phyloP scores from a whole-genome alignment of 2,329 filamentous ascomycete species.

The Fusarium sp. region DNA sequence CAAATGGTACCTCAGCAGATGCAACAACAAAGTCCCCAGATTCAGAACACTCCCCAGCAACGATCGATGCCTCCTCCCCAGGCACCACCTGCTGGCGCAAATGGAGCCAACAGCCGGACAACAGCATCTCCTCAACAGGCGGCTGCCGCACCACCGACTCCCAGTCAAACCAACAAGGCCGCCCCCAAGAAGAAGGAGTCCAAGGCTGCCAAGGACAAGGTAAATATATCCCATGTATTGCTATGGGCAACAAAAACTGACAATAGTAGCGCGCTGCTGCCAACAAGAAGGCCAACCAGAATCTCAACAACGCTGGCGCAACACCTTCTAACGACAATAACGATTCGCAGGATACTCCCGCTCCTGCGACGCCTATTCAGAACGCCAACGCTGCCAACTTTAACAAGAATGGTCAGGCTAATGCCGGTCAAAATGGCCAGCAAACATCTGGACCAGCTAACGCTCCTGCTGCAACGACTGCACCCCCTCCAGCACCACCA shows the following conservation, averaged over 20 bases:
- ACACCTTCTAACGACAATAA: slow-evolving; percentile 68
- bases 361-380: slow-evolving; percentile 72
- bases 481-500: slow-evolving; percentile 43
- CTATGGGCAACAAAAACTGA: slow-evolving; percentile 24
- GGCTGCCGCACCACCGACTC: slow-evolving; percentile 78
- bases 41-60: slow-evolving; percentile 78
- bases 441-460: slow-evolving; percentile 44
- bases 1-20: slow-evolving; percentile 55
- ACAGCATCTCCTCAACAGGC: slow-evolving; percentile 72
- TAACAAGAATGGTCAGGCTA: slow-evolving; percentile 49
- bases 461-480: slow-evolving; percentile 49
- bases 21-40: slow-evolving; percentile 56
- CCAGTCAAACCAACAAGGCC: slow-evolving; percentile 77
- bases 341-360: slow-evolving; percentile 67
- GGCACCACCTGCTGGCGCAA: slow-evolving; percentile 61
- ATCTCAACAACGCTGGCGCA: slow-evolving; percentile 59
- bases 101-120: slow-evolving; percentile 64
- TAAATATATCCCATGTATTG: slow-evolving; percentile 54
- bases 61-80: slow-evolving; percentile 75
- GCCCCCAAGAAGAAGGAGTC: slow-evolving; percentile 81
- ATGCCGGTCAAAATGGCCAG: slow-evolving; percentile 49
- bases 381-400: slow-evolving; percentile 55
- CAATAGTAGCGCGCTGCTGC: slow-evolving; percentile 59
- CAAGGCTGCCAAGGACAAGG: slow-evolving; percentile 75
- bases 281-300: slow-evolving; percentile 72